Base-by-base conservation (phyloP, 2,329 filamentous ascomycete genomes). In the Emergomyces pasteurianus region DNA sequence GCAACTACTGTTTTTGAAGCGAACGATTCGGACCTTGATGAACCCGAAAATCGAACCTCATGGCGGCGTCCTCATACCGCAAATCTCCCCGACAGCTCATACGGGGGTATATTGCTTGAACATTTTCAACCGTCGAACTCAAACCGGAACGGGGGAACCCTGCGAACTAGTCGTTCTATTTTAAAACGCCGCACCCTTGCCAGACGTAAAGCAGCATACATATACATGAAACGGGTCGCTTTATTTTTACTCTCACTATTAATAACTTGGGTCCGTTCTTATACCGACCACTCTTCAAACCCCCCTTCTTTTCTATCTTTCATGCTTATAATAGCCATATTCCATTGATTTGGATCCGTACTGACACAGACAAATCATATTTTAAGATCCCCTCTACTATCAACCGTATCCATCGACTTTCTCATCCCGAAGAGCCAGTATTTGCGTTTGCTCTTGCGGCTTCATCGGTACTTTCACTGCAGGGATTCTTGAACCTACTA, bases 401-500 rank as follows among this genome's bases (percentile, higher is more conserved):
- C 62, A 94, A 95, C 71, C 81, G 90, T 10, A 81, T 92, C 18
- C 91, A 88, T 73, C 84, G 84, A 3, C 78, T 91, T 18, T 78
- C 85, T 9, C 78, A 87, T 67, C 76, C 79, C 0, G 74, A 80
- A 31, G 62, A 79, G 3, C 74, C 80, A 0, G 80, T 78, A 16
- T 80, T 85, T 34, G 76, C 80, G 0, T 81, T 94, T 28, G 85
- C 89, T 67, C 84, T 87, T 65, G 82, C 86, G 65, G 86, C 87
- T 26, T 85, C 87, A 0, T 80, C 90, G 47, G 89, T 94, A 0
- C 79, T 95, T 9, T 89, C 90, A 0, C 79, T 91, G 0, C 90
- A 95, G 70, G 90, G 90, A 0, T 88, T 92, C 68, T 94, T 89
- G 89, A 95, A 95, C 71, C 83, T 86, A 21, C 72, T 88, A 61